Percentiles rank a stretch among this genome's conserved stretches.
These are phyloP conservation scores for Flaveria brownii DNA, from an alignment of 129 eudicot species.

Conservation along the genomic window DNA sequence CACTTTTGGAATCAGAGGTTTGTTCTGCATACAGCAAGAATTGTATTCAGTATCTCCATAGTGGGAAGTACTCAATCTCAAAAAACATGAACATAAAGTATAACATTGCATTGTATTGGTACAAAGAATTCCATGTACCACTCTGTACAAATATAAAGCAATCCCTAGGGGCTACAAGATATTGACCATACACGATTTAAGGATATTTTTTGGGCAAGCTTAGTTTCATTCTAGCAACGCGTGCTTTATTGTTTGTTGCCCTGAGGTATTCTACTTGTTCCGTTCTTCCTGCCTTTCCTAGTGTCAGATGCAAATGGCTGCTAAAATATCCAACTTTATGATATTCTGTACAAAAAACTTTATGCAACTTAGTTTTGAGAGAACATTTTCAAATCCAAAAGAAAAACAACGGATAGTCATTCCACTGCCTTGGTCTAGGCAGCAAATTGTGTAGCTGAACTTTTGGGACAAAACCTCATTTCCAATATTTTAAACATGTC, in stretches of 20 bases:
- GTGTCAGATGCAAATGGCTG: neutral
- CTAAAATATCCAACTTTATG: neutral
- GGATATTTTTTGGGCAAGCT: neutral
- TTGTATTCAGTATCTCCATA: conserved; percentile 15
- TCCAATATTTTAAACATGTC: neutral
- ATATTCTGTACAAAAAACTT: neutral
- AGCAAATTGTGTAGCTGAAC: neutral
- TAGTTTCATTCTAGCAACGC: neutral
- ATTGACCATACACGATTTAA: neutral
- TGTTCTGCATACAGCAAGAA: conserved; percentile 68
- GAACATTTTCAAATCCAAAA: neutral
- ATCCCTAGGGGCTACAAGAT: neutral
- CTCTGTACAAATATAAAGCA: neutral
- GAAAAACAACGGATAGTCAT: neutral
- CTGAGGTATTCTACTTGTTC: neutral
- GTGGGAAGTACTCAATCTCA: neutral
- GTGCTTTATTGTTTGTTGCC: neutral
- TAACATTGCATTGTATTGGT: neutral
- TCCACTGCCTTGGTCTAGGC: neutral
- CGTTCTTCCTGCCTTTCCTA: neutral
- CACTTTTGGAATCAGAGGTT: conserved; percentile 92
- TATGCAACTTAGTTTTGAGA: neutral
- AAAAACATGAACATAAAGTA: neutral
- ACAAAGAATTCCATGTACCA: neutral
- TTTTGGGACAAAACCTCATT: neutral